Percentiles rank a stretch among this genome's conserved stretches.
Conservation (phyloP, 495 filamentous ascomycete species). For the Annulohypoxylon maeteangense region DNA sequence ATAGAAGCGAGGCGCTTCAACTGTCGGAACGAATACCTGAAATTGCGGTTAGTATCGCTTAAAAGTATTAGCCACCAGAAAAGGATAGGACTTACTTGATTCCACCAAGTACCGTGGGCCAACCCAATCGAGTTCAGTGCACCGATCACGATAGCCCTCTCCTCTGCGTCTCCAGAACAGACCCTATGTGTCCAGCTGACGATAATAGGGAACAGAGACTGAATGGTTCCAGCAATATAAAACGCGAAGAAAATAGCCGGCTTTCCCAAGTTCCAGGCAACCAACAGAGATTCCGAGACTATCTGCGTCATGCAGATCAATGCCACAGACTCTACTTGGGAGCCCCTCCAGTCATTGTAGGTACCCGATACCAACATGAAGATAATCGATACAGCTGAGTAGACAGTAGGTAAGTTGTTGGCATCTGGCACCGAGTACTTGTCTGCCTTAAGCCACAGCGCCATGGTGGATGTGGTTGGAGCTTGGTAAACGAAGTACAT, state of each 20-base stretch:
- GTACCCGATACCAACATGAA: conserved; percentile 22
- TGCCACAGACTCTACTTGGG: conserved; percentile 22
- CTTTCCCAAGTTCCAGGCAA: conserved; percentile 25
- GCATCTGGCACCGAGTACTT: conserved; percentile 29
- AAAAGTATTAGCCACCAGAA: neutral
- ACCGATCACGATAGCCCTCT: conserved; percentile 30
- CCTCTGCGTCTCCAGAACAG: conserved; percentile 23
- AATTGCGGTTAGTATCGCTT: neutral
- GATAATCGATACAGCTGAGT: conserved; percentile 29
- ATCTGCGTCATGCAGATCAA: conserved; percentile 27
- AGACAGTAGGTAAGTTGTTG: conserved; percentile 28
- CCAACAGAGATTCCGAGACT: conserved; percentile 21
- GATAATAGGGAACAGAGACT: conserved; percentile 27
- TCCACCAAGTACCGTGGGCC: conserved; percentile 34
- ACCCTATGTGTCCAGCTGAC: conserved; percentile 30
- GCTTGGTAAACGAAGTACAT: conserved; percentile 39
- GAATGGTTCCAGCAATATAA: conserved; percentile 26
- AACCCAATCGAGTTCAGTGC: conserved; percentile 25
- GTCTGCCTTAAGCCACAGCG: conserved; percentile 28
- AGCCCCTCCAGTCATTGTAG: conserved; percentile 27
- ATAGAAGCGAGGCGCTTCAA: conserved; percentile 30
- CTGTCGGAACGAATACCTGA: conserved; percentile 34
- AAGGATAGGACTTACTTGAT: conserved; percentile 15
- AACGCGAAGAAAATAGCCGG: conserved; percentile 26
- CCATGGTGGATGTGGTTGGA: conserved; percentile 25